A percentile compares a stretch with the other conserved stretches of the same genome.
Conservation (phyloP, 2,329 filamentous ascomycete genomes). For the Fragosphaeria purpurea region DNA sequence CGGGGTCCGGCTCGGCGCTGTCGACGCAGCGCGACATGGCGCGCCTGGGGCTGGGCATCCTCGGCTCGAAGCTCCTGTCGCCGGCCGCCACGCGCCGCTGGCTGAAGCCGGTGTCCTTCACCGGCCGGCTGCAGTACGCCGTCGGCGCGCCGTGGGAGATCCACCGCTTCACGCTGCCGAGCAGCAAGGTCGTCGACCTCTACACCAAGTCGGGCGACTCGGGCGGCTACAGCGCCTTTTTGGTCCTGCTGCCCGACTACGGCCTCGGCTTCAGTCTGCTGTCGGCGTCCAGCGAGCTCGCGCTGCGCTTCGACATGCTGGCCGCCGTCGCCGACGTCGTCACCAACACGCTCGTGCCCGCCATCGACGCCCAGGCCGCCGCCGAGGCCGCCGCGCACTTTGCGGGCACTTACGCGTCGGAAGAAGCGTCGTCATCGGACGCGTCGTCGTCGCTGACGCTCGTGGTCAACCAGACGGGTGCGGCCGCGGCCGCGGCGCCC, state of each 20-base stretch:
- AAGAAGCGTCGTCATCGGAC: constrained; percentile 24
- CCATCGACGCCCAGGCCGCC: constrained; percentile 31
- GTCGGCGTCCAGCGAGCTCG: constrained; percentile 15
- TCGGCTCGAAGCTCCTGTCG: constrained; percentile 30
- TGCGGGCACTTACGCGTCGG: constrained; percentile 27
- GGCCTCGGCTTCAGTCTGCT: constrained; percentile 32
- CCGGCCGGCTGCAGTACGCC: constrained; percentile 25
- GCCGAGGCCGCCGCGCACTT: constrained; percentile 22
- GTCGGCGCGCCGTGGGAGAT: constrained; percentile 41
- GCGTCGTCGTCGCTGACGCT: constrained; percentile 24
- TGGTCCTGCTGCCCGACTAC: constrained; percentile 37
- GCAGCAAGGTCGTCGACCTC: constrained; percentile 32
- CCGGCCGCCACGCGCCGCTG: constrained; percentile 30
- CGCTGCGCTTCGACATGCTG: constrained; percentile 1
- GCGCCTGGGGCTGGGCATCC: constrained; percentile 30
- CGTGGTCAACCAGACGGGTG: constrained; percentile 19
- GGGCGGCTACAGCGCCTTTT: constrained; percentile 28
- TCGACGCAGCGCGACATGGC: constrained; percentile 25
- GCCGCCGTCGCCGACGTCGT: constrained; percentile 20
- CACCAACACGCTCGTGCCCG: constrained; percentile 26
- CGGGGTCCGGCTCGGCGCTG: constrained; percentile 4
- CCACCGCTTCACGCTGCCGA: constrained; percentile 24
- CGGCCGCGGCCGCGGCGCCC: constrained; percentile 15
- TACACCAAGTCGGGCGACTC: constrained; percentile 37
- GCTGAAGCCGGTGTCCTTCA: constrained; percentile 33